Conservation (phyloP, 2,329 filamentous ascomycete species). For the Sporothrix protearum region DNA sequence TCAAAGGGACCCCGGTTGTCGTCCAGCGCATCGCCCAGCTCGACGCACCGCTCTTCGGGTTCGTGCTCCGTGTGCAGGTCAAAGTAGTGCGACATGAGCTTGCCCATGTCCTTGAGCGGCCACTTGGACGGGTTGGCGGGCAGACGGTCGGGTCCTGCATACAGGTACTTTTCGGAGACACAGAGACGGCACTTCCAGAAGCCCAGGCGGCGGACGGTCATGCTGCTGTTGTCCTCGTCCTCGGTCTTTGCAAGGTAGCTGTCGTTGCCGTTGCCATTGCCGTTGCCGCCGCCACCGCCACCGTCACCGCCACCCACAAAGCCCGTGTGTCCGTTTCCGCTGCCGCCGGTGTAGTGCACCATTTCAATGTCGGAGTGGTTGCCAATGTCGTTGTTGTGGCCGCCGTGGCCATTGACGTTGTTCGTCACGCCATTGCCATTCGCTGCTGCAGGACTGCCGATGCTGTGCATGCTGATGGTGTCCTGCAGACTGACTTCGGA, state of each 20-base stretch:
- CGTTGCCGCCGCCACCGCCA: not conserved
- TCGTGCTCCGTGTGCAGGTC: constrained; percentile 46
- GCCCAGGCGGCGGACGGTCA: constrained; percentile 41
- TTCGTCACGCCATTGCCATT: constrained; percentile 10
- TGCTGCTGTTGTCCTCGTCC: constrained; percentile 25
- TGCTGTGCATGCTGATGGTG: constrained; percentile 25
- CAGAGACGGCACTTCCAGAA: constrained; percentile 48
- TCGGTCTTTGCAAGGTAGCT: constrained; percentile 26
- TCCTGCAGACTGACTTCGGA: constrained; percentile 24
- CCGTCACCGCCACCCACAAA: no score
- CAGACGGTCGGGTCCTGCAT: constrained; percentile 41
- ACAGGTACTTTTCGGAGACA: constrained; percentile 42
- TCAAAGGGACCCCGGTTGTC: constrained; percentile 45
- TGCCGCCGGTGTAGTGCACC: constrained; percentile 3
- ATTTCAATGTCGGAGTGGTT: not conserved
- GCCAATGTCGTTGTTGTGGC: not conserved
- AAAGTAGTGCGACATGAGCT: constrained; percentile 47
- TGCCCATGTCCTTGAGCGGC: constrained; percentile 46
- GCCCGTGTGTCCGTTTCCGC: not conserved
- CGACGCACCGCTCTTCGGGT: constrained; percentile 41
- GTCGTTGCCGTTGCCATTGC: not conserved
- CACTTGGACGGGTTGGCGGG: constrained; percentile 46
- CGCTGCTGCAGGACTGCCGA: not conserved
- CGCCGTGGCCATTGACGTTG: constrained; percentile 12
- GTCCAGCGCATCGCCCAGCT: constrained; percentile 43